Evolutionary conservation across 257 asterid genomes (phyloP), one percentile per base, ranked within the genome.

Genomic region (Galeopsis tetrahit): DNA sequence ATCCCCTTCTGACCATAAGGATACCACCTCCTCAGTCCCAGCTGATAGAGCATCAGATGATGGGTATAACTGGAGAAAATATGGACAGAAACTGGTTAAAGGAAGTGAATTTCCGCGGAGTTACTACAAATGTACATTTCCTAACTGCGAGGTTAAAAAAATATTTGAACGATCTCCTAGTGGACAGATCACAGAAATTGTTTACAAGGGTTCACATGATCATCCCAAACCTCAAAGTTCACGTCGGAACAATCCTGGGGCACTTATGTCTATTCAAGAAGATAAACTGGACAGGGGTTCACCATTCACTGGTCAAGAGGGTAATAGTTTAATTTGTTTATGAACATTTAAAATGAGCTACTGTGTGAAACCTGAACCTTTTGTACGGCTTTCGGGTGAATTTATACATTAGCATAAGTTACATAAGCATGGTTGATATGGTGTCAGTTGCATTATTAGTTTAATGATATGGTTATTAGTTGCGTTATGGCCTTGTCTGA

Each of bases 31-130:
- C 63, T 72, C 85, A 17, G 82, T 82, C 70, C 59, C 90, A 44
- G 82, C 83, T 76, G 98, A 94, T 13, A 89, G 86, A 85, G 87
- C 98, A 75, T 85, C 94, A 7, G 96, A 93, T 31, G 98, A 93
- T 84, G 96, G 95, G 71, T 93, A 83, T 87, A 93, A 90, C 87
- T 93, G 97, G 98, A 86, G 97, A 71, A 93, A 93, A 87, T 93
- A 93, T 81, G 98, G 98, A 62, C 98, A 93, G 88, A 93, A 93
- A 80, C 92, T 91, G 77, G 98, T 93, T 15, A 93, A 91, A 86
- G 98, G 98, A 81, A 89, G 97, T 77, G 98, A 93, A 72, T 91
- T 91, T 79, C 98, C 98, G 4, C 82, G 98, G 78, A 93, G 96
- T 85, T 93, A 93, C 84, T 93, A 93, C 85, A 93, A 93, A 81